Base-by-base conservation (phyloP, 495 filamentous ascomycete species). In the Penicillium turbatum region DNA sequence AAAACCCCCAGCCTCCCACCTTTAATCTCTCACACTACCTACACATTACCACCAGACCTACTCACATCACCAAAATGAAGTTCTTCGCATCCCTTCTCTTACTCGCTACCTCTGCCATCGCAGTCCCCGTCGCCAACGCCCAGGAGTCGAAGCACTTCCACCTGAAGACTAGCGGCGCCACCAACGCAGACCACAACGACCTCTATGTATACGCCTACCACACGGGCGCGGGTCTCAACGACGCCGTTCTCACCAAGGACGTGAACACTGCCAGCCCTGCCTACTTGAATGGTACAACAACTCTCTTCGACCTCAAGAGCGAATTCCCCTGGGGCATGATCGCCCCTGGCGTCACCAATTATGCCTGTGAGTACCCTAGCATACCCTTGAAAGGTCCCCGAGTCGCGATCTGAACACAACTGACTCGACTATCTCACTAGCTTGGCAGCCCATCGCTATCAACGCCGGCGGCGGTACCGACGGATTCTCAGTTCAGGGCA, bases 121-220 rank as follows among this genome's bases (percentile, higher is more conserved):
- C 68, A 13, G 63, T 32, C 45, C 55, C 57, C 9, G 13, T 63
- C 42, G 53, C 54, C 48, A 59, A 44, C 19, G n/a, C 60, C 30
- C 8, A 44, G n/a, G 26, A 30, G 9, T 31, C 62, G 3, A 62
- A 61, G 17, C 51, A 60, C 15, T 80, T 78, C 60, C 62, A 70
- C 45, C 65, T 80, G 26, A 77, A 77, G 64, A 76, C 74, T 8
- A 55, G 57, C 3, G 69, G 61, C 13, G 61, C 73, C 19, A 41
- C 34, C 9, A 66, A 67, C 50, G 29, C 61, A 1, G 50, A 66
- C 0, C 65, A 72, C 57, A 74, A 76, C 56, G 52, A 72, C 46
- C 75, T 79, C 45, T 79, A 73, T 37, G 65, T 78, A 40, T 64
- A 67, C n/a, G 57, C 66, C 55, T 79, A 78, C 53, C 76, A 79